phyloP scores from a whole-genome alignment of 2,329 filamentous ascomycete genomes.

The Cladophialophora yegresii region DNA sequence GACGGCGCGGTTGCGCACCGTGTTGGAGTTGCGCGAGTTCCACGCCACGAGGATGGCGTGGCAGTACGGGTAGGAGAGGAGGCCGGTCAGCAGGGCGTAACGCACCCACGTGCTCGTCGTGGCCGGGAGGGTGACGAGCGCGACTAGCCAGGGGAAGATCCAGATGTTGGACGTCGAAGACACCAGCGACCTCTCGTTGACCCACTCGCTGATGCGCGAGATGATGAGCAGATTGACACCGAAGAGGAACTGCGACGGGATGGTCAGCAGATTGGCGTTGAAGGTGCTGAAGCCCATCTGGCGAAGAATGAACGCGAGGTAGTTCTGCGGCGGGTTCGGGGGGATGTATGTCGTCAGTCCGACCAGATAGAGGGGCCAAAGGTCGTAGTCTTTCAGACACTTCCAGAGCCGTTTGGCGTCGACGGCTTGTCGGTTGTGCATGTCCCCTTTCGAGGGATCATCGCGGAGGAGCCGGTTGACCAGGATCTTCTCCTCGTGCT shows the following conservation, averaged over 20 bases:
- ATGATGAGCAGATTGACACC: constrained; percentile 46
- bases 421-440: constrained; percentile 62
- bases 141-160: constrained; percentile 56
- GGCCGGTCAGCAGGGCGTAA: constrained; percentile 55
- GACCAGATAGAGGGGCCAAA: constrained; percentile 60
- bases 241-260: constrained; percentile 48
- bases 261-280: constrained; percentile 63
- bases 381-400: constrained; percentile 60
- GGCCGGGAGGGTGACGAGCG: constrained; percentile 51
- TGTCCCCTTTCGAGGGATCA: constrained; percentile 61
- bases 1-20: constrained; percentile 45
- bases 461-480: constrained; percentile 62
- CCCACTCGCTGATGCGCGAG: constrained; percentile 55
- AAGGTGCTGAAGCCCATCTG: constrained; percentile 62
- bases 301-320: constrained; percentile 62
- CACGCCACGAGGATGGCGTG: constrained; percentile 55
- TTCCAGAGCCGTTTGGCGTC: constrained; percentile 53
- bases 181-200: constrained; percentile 56
- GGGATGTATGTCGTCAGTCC: constrained; percentile 59
- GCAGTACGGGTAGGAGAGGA: constrained; percentile 57
- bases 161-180: constrained; percentile 56
- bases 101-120: constrained; percentile 53
- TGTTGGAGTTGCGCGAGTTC: constrained; percentile 46
- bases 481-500: constrained; percentile 61
- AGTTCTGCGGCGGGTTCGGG: constrained; percentile 51